Percentiles rank a stretch among this genome's conserved stretches.
These are phyloP conservation scores for Speleostelium caveatum DNA, from an alignment of 78 protist species.

Conservation along the genomic window DNA sequence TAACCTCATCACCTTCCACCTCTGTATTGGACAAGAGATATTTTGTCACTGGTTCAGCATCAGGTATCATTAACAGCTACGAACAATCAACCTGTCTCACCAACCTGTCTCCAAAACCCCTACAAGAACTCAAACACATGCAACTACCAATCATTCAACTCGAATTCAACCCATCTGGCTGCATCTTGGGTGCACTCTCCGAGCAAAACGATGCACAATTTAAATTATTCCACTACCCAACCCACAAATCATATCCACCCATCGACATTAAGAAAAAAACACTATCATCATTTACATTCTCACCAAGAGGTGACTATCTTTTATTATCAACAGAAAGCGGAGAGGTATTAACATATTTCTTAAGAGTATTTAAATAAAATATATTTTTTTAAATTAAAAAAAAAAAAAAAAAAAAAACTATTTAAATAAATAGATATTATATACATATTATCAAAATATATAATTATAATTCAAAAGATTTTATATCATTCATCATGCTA, in stretches of 20 bases:
- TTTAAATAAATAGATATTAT: not conserved
- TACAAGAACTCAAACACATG: not conserved
- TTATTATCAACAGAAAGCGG: no score
- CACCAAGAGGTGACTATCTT: not conserved
- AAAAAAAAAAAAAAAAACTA: no score
- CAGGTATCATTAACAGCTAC: conserved; percentile 49
- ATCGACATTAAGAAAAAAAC: not conserved
- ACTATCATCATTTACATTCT: not conserved
- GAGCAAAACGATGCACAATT: not conserved
- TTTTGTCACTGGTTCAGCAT: conserved; percentile 53
- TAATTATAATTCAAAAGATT: not conserved
- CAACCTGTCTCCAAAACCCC: conserved; percentile 5
- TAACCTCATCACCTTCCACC: not conserved
- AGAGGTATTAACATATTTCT: no score
- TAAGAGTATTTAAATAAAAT: not conserved
- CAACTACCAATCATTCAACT: conserved; percentile 7
- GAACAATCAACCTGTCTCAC: not conserved
- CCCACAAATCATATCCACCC: not conserved
- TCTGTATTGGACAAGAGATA: conserved; percentile 2
- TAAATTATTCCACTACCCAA: conserved; percentile 8
- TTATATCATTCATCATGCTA: not conserved
- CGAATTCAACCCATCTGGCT: not conserved
- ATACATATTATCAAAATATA: not conserved
- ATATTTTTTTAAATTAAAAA: not conserved
- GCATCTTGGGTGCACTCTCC: not conserved